These are phyloP conservation scores for Saturnispora halmiae DNA, from an alignment of 805 yeast species.

Conservation along the genomic window DNA sequence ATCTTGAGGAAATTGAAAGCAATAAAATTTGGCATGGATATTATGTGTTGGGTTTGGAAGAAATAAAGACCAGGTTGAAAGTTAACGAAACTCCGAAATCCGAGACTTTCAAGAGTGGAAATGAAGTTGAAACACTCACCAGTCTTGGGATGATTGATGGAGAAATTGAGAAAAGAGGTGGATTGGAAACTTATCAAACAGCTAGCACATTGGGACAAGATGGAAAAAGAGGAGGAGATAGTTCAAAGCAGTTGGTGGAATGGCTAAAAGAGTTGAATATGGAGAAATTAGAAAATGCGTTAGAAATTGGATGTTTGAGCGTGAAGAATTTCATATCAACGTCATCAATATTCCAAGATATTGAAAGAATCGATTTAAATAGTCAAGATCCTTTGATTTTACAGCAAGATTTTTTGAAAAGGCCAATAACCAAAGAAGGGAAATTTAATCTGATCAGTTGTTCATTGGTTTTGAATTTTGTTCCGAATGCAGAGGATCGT, in stretches of 20 bases:
- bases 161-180: constrained; percentile 62
- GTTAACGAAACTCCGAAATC: constrained; percentile 21
- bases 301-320: constrained; percentile 81
- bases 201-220: constrained; percentile 87
- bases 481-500: constrained; percentile 57
- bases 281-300: constrained; percentile 25
- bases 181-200: constrained; percentile 66
- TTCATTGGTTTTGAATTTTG: constrained; percentile 82
- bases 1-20: constrained; percentile 12
- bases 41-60: too few species aligned
- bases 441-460: constrained; percentile 65
- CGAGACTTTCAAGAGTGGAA: constrained; percentile 7
- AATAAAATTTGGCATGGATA: constrained; percentile 10
- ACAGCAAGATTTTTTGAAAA: constrained; percentile 78
- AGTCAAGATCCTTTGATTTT: constrained; percentile 64
- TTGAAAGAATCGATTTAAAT: constrained; percentile 67
- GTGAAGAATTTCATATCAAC: constrained; percentile 60
- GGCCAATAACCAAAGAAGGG: constrained; percentile 55
- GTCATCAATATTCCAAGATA: constrained; percentile 40
- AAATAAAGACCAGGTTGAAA: constrained; percentile 13
- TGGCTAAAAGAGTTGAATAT: constrained; percentile 39
- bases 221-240: constrained; percentile 77
- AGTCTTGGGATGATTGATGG: constrained; percentile 47
- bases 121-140: constrained; percentile 15
- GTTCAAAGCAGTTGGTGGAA: constrained; percentile 68